A percentile compares a stretch with the other conserved stretches of the same genome.
These are phyloP conservation scores for Solanum chmielewskii DNA, from an alignment of 257 asterid species.

Conservation along the genomic window DNA sequence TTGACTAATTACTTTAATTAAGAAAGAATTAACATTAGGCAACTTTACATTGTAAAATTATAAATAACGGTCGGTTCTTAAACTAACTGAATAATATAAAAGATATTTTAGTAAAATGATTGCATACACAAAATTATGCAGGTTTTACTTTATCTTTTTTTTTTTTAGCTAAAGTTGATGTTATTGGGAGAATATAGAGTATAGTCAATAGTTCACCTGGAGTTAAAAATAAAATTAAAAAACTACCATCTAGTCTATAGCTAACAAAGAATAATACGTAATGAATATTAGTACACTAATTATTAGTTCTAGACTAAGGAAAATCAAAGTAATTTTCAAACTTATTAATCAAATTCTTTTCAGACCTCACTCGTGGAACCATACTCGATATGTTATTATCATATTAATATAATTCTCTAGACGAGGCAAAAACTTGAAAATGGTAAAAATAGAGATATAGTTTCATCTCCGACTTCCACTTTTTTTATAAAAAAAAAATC, in stretches of 20 bases:
- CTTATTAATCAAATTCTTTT: neutral
- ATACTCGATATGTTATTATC: neutral
- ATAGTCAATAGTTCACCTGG: neutral
- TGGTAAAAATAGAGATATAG: neutral
- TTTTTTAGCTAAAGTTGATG: neutral
- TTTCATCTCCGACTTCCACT: neutral
- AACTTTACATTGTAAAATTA: neutral
- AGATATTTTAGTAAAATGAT: neutral
- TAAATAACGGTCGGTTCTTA: neutral
- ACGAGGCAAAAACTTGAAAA: neutral
- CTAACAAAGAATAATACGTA: neutral
- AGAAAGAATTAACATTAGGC: neutral
- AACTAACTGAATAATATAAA: neutral
- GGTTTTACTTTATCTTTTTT: neutral
- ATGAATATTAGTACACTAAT: neutral
- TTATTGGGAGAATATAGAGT: neutral
- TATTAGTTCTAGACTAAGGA: neutral
- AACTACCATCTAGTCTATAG: neutral
- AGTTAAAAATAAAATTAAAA: neutral
- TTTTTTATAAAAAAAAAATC: neutral
- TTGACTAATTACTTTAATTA: neutral
- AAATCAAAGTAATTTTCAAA: neutral
- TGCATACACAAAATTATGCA: neutral
- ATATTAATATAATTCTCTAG: neutral
- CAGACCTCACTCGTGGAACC: rapidly evolving